phyloP scores from a whole-genome alignment of 2,329 filamentous ascomycete species.

The Pyricularia sp. region DNA sequence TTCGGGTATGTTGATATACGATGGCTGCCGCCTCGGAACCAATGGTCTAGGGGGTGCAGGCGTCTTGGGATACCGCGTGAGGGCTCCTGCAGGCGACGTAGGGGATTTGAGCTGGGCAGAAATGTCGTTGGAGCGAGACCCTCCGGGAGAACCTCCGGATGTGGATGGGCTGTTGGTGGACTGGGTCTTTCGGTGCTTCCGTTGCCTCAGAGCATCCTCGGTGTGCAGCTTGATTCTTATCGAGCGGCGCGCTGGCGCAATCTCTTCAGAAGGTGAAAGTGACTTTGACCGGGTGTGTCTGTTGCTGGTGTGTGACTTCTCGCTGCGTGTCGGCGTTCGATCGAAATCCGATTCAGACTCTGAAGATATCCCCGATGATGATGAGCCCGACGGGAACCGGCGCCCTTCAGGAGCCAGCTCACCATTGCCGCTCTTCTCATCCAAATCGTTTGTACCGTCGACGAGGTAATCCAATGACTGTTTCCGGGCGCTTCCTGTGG shows the following conservation, averaged over 20 bases:
- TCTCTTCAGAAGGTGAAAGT: slow-evolving; percentile 43
- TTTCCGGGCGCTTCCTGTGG: slow-evolving; percentile 31
- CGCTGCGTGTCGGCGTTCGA: slow-evolving; percentile 5
- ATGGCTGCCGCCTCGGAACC: slow-evolving; percentile 78
- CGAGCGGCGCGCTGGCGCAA: slow-evolving; percentile 57
- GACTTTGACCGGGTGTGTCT: slow-evolving; percentile 54
- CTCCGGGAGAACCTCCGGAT: slow-evolving; percentile 23
- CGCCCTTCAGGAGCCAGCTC: slow-evolving; percentile 9
- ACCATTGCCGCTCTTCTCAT: slow-evolving; percentile 18
- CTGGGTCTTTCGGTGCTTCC: slow-evolving; percentile 54
- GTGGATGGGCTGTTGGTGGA: slow-evolving; percentile 29
- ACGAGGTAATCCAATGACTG: slow-evolving; percentile 28
- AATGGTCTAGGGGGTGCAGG: slow-evolving; percentile 81
- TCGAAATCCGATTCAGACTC: slow-evolving; percentile 54
- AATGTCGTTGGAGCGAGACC: slow-evolving; percentile 33
- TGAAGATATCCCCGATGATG: slow-evolving; percentile 55
- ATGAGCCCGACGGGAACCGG: slow-evolving; percentile 30
- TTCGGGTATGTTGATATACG: slow-evolving; percentile 53
- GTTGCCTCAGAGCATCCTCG: slow-evolving; percentile 60
- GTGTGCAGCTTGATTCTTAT: slow-evolving; percentile 85
- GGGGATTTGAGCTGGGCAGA: slow-evolving; percentile 86
- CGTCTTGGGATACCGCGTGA: slow-evolving; percentile 83
- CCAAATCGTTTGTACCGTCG: slow-evolving; percentile 13
- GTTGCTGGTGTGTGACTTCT: slow-evolving; percentile 13
- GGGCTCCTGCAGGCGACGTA: slow-evolving; percentile 62